Evolutionary conservation across 108 stramenopile species (phyloP), one percentile per base, ranked within the genome.

Genomic region (Cyclostephanos tholiformis): DNA sequence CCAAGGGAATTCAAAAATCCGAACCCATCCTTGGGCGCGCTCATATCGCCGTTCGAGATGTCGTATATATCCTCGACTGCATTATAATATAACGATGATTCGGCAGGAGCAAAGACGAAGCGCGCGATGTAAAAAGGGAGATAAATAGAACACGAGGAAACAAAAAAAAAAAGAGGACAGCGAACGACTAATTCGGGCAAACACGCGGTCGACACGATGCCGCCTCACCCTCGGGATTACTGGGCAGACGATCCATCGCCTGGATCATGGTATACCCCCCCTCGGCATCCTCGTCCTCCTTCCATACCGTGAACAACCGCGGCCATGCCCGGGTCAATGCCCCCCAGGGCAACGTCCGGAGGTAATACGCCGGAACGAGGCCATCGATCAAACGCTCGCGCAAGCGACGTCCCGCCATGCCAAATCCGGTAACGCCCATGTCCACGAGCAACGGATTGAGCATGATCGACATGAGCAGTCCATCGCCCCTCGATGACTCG

Each of bases 401-500:
- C 53, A 96, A 73, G 67, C 90, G 80, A 25, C 97, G 80, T 20
- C 97, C 97, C 14, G 95, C 95, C 93, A 96, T 88, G 46, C 97
- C 97, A 80, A 95, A 97, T 55, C 97, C 97, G 10, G 95, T 96
- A 13, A 94, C 93, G 51, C 94, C 97, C 95, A 96, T 96, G 83
- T 97, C 96, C 17, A 97, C 93, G 50, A 97, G 69, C 7, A 86
- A 71, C n/a, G 97, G 97, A 75, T 97, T 97, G 12, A 97, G 87
- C 74, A 97, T 89, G 23, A 95, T 84, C 10, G 92, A 84, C 23
- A 94, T 85, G 43, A 84, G 78, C 60, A 88, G 69, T 38, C 69
- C 65, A 11, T 65, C 67, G 0, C 80, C 77, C n/a, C 70, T 58
- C 23, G 50, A 38, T 3, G 26, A 85, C 51, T 89, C 88, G 13